Evolutionary conservation across 805 yeast species (phyloP).

Genomic region (Candida gorgasii): DNA sequence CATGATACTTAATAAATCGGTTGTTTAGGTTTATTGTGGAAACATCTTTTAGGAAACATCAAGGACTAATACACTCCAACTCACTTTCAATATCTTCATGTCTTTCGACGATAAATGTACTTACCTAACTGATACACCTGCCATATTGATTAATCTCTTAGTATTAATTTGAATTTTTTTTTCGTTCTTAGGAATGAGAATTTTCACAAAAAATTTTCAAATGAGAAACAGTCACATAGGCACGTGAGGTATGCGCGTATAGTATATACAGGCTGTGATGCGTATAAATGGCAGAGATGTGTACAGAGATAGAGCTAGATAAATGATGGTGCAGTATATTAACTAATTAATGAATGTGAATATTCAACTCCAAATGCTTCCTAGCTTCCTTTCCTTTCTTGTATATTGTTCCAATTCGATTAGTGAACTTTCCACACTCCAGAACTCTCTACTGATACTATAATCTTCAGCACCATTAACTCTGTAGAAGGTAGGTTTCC

Average conservation of each 20-base stretch:
- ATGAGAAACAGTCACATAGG: constrained; percentile 28
- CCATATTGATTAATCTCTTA: constrained; percentile 56
- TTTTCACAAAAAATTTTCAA: constrained; percentile 8
- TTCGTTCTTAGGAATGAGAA: constrained; percentile 16
- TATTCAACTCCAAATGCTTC: constrained; percentile 14
- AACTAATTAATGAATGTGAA: too few relatives aligned
- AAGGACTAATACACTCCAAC: too few relatives aligned
- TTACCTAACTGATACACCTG: constrained; percentile 98
- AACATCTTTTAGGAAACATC: too few relatives aligned
- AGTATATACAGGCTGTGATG: too few relatives aligned
- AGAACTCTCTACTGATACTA: constrained; percentile 17
- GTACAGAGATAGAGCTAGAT: too few relatives aligned
- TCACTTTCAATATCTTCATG: background rate
- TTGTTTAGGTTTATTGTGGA: too few relatives aligned
- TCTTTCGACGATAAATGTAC: constrained; percentile 32
- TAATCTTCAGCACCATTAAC: constrained; percentile 4
- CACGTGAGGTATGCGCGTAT: constrained; percentile 24
- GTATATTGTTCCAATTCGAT: constrained; percentile 32
- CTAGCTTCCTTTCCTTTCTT: constrained; percentile 18
- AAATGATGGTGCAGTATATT: too few relatives aligned
- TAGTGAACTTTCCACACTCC: constrained; percentile 29
- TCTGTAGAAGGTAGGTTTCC: constrained; percentile 15
- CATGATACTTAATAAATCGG: background rate
- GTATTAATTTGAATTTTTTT: constrained; percentile 15
- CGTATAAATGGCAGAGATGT: too few relatives aligned